Percentiles rank a stretch among this genome's conserved stretches.
phyloP scores from a whole-genome alignment of 768 basidiomycete genomes.

The Sarcodon sp. region DNA sequence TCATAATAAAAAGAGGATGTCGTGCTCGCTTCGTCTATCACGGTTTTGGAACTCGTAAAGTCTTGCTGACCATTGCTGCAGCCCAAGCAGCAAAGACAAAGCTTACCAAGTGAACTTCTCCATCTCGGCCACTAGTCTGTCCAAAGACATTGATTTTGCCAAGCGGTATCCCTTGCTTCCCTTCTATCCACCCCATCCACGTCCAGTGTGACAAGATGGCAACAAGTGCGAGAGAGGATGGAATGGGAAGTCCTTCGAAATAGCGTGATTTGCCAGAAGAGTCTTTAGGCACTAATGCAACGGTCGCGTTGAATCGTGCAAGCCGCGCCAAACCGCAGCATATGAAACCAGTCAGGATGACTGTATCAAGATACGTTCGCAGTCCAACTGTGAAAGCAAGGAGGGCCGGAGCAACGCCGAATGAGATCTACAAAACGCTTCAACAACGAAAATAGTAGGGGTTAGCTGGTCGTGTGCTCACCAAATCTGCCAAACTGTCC shows the following conservation, averaged over 20 bases:
- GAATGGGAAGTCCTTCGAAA: conserved; percentile 97
- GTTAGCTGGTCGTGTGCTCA: conserved; percentile 23
- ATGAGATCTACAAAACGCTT: conserved; percentile 60
- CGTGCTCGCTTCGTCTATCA: not conserved
- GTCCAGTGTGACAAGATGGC: conserved; percentile 72
- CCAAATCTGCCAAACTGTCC: conserved; percentile 93
- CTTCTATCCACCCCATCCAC: conserved; percentile 74
- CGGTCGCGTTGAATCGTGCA: conserved; percentile 97
- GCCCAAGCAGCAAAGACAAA: conserved; percentile 81
- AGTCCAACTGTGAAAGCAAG: conserved; percentile 86
- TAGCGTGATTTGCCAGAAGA: conserved; percentile 78
- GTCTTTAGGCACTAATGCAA: conserved; percentile 87
- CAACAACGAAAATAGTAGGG: conserved; percentile 1
- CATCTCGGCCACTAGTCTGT: conserved; percentile 42
- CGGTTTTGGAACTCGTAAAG: conserved; percentile 70
- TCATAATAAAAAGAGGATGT: not conserved
- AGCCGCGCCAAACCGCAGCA: conserved; percentile 95
- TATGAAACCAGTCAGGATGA: conserved; percentile 80
- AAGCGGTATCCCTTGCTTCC: conserved; percentile 60
- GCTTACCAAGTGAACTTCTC: conserved; percentile 77
- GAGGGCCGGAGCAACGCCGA: conserved; percentile 94
- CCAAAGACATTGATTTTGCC: conserved; percentile 73
- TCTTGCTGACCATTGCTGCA: conserved; percentile 97
- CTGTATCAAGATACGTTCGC: conserved; percentile 82
- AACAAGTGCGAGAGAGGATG: conserved; percentile 76